Base-by-base conservation (phyloP, 1,284 basidiomycete species). In the Moesziomyces aphidis region DNA sequence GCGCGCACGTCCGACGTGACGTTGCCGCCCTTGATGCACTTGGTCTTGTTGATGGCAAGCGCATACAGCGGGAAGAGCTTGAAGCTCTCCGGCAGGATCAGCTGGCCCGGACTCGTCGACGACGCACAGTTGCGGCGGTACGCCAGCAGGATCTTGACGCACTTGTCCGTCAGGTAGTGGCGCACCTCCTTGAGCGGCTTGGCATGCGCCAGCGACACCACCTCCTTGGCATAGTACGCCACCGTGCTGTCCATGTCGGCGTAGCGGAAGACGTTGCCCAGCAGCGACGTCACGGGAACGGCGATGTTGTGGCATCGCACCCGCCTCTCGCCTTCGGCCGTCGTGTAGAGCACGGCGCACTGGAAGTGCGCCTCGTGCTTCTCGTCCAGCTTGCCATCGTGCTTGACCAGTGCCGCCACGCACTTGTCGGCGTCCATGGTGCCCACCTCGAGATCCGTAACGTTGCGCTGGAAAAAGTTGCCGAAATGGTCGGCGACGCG, bases 21-120 rank as follows among this genome's bases (percentile, higher is more conserved):
- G 80, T 90, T 91, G 51, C 92, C 90, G 49, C 90, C 63, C 90
- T 98, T 97, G 48, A 99, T 86, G 26, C 94, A 90, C 85, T 97
- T 97, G 65, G 89, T 90, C 87, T 99, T 99, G 68, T 92, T 89
- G 67, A 99, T 89, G 7, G 91, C 91, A 7, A 99, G 87, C 1
- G 90, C 89, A 82, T 92, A 96, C 19, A 95, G 87, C 0, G 95
- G 94, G 56, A 99, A 88, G 2, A 92, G 89, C 84, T 93, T 92
- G 88, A 95, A 96, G 1, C 91, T 91, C 86, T 99, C 97, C 1
- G 97, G 97, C 36, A 99, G 89, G 73, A 99, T 93, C 61, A 98
- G 86, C 88, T 97, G 96, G 7, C 93, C 92, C 0, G 89, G 87
- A 22, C 90, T 88, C 0, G 93, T 92, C 0, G 93, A 89, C 15